A percentile compares a stretch with the other conserved stretches of the same genome.
phyloP scores from a whole-genome alignment of 2,329 filamentous ascomycete genomes.

The Fusarium sp. region DNA sequence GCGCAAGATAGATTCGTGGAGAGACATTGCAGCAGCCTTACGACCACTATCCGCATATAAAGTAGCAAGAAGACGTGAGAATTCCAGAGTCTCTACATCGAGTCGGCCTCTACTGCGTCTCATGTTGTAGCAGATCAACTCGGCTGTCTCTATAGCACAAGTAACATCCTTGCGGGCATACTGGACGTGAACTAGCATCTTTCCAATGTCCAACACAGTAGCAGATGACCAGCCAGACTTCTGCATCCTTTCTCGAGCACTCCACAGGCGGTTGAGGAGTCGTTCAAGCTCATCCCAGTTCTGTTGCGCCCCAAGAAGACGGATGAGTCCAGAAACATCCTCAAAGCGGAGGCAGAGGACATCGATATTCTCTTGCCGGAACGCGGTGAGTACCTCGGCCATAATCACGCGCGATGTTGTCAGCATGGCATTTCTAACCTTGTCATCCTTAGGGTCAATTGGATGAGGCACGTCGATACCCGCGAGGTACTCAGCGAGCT shows the following conservation, averaged over 20 bases:
- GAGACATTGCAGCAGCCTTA: slow-evolving; percentile 34
- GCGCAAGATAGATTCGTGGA: slow-evolving; percentile 43
- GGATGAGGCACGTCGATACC: slow-evolving; percentile 55
- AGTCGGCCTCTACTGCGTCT: slow-evolving; percentile 46
- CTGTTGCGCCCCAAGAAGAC: slow-evolving; percentile 61
- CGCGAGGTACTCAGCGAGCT: slow-evolving; percentile 60
- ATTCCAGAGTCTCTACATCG: slow-evolving; percentile 44
- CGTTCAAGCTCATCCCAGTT: slow-evolving; percentile 61
- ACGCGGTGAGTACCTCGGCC: slow-evolving; percentile 56
- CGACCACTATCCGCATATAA: slow-evolving; percentile 35
- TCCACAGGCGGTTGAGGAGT: slow-evolving; percentile 44
- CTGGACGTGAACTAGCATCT: slow-evolving; percentile 44
- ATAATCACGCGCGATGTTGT: slow-evolving; percentile 44
- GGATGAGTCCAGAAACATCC: slow-evolving; percentile 60
- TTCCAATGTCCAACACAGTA: slow-evolving; percentile 44
- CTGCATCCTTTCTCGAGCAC: slow-evolving; percentile 40
- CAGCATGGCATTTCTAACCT: slow-evolving; percentile 36
- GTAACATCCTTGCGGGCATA: slow-evolving; percentile 28
- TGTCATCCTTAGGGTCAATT: slow-evolving; percentile 49
- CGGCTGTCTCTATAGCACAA: slow-evolving; percentile 43
- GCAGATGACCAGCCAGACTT: slow-evolving; percentile 41
- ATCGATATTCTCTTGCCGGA: slow-evolving; percentile 59
- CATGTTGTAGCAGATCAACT: slow-evolving; percentile 48
- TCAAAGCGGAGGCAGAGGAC: slow-evolving; percentile 58
- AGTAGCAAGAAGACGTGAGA: slow-evolving; percentile 44